Evolutionary conservation across 2,329 filamentous ascomycete species (phyloP), one percentile per base, ranked within the genome.

Genomic region (Truncatella angustata): DNA sequence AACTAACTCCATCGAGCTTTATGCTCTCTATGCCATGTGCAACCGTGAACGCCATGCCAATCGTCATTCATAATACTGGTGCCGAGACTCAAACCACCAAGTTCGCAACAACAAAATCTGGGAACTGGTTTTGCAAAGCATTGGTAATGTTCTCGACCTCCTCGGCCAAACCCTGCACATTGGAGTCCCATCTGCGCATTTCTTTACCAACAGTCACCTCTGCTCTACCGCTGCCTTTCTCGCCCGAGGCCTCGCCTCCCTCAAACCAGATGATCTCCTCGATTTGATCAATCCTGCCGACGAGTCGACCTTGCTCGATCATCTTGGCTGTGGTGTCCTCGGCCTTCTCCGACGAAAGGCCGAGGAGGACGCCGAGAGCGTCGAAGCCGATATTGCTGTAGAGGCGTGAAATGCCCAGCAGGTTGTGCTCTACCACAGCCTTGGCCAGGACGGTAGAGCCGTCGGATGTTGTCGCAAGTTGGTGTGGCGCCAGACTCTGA

Each of bases 381-480:
- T 88, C 86, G 59, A 91, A 85, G 4, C 79, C 78, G 56, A 93
- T 92, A 66, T 93, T 93, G 62, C 77, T 82, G 69, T 91, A 94
- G 14, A 94, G 73, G 44, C 84, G 81, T 42, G 91, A 96, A 2
- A 88, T 90, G 18, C 87, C 91, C 20, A 97, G 84, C 14, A 99
- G 78, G 67, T 99, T 99, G 74, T 99, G 94, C 73, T 99, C 94
- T 16, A 97, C 86, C 9, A 99, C 90, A 5, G 94, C 94, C 69
- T 91, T 93, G 63, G 90, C 90, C 32, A 99, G 81, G 4, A 97
- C 94, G 0, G 94, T 99, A 16, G 88, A 90, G 2, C 94, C 94
- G 68, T 99, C 94, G 0, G 90, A 81, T 0, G 91, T 97, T 56
- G 84, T 86, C 21, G 94, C 94, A 2, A 97, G 84, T 72, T 99